Evolutionary conservation across 164 flowering plant species (phyloP), one percentile per base, ranked within the genome.

Genomic region (Buxus sempervirens): DNA sequence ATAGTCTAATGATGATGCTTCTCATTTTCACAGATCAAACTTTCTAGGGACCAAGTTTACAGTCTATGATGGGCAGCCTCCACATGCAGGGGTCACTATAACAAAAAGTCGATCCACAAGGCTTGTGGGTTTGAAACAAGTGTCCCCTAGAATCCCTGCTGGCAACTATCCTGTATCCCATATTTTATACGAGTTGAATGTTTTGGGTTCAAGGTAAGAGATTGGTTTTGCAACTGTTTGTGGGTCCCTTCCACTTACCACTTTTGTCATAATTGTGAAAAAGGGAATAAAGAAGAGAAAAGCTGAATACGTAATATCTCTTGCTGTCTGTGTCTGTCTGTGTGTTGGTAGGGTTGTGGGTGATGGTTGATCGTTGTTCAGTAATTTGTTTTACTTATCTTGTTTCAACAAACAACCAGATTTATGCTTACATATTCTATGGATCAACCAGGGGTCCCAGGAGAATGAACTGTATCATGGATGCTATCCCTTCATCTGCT

Each of bases 41-140:
- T 89, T 89, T 66, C 38, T 87, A 28, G 96, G 89, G 65, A 88
- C 92, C 58, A 90, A 84, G 80, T 90, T 90, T 74, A 82, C 89
- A 23, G 68, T 88, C 62, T 82, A 77, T 76, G 96, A 90, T 75
- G 80, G 77, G 15, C 89, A 82, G 76, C 90, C 96, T 58, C 90
- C 96, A 65, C 82, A 86, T 75, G 79, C 86, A 26, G 90, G 84
- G 68, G 87, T 87, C 53, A 75, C 68, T 60, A 77, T 83, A 68
- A 60, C 85, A 36, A 86, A 82, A 68, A 86, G 85, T 61, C 85
- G 89, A 61, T 88, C 92, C 66, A 77, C 77, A 63, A 83, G 84
- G 76, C 75, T 82, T 45, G 85, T 82, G 48, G 85, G 82, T 59
- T 64, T 82, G 72, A 84, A 82, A 75, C 89, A 87, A 75, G 87